Conservation (phyloP, 2,329 filamentous ascomycete genomes). For the Ceratocystis variospora region DNA sequence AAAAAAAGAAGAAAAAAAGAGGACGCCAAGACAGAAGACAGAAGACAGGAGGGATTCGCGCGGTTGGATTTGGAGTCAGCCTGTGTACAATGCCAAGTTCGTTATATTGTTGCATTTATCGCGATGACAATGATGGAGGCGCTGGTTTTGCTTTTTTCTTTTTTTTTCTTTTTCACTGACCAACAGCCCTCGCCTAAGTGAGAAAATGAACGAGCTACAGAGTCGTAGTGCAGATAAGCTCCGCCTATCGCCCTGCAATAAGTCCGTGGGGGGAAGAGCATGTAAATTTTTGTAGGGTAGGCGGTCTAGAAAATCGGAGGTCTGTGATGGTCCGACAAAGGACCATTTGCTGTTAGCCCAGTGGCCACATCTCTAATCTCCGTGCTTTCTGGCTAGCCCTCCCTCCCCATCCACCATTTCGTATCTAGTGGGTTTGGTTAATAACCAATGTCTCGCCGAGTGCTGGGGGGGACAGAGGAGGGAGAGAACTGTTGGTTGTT, state of each 20-base stretch:
- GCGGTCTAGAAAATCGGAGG: neutral
- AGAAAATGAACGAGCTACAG: neutral
- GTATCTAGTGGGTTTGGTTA: neutral
- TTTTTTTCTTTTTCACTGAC: neutral
- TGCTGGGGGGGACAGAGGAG: neutral
- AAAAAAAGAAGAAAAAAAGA: neutral
- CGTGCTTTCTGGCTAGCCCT: neutral
- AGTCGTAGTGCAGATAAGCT: neutral
- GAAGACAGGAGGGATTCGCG: neutral
- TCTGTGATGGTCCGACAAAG: neutral
- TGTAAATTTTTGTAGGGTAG: neutral
- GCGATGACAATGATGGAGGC: neutral
- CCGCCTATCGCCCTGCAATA: neutral
- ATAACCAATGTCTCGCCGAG: neutral
- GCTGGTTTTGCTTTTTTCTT: neutral
- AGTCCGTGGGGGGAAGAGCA: neutral
- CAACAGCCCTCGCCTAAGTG: no score
- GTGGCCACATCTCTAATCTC: neutral
- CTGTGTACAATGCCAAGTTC: neutral
- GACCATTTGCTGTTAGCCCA: neutral
- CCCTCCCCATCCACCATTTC: neutral
- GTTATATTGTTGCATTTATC: neutral
- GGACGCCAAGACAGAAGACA: neutral
- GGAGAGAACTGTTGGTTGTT: neutral
- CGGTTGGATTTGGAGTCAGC: neutral